Evolutionary conservation across 164 flowering plant genomes (phyloP).

Genomic region (Sextonia rubra): DNA sequence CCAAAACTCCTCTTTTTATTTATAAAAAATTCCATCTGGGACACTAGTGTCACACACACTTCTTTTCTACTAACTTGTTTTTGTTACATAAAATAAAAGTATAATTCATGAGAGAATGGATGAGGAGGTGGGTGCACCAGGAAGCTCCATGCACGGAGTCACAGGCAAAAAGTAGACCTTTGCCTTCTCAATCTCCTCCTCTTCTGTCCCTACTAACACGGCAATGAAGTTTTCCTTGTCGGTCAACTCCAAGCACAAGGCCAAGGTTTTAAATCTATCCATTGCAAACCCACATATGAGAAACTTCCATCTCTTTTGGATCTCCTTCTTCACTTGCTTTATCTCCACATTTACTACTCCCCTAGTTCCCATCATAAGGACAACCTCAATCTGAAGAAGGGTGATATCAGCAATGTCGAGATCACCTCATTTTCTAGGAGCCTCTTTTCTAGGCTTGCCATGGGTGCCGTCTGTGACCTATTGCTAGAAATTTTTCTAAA

Average conservation of each 20-base stretch:
- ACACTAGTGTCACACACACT: background rate
- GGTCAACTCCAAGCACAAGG: conserved; percentile 74
- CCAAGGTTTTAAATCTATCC: conserved; percentile 54
- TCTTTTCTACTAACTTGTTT: background rate
- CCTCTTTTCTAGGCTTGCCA: conserved; percentile 64
- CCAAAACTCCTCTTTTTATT: background rate
- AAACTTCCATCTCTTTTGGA: conserved; percentile 73
- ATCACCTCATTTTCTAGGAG: conserved; percentile 76
- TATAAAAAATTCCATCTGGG: background rate
- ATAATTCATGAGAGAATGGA: conserved; percentile 12
- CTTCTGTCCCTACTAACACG: conserved; percentile 25
- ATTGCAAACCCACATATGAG: conserved; percentile 77
- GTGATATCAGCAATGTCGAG: conserved; percentile 78
- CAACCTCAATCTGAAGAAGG: too few species aligned
- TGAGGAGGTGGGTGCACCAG: conserved; percentile 28
- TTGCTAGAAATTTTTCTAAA: too few species aligned
- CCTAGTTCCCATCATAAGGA: conserved; percentile 77
- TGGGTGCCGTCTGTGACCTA: conserved; percentile 79
- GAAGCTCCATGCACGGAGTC: conserved; percentile 50
- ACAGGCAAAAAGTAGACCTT: conserved; percentile 30
- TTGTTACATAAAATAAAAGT: background rate
- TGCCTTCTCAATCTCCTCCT: conserved; percentile 33
- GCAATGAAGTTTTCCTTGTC: conserved; percentile 54
- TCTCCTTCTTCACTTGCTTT: conserved; percentile 78
- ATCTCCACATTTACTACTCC: conserved; percentile 85